Base-by-base conservation (phyloP, 805 yeast species). In the Blastobotrys mokoenaii region DNA sequence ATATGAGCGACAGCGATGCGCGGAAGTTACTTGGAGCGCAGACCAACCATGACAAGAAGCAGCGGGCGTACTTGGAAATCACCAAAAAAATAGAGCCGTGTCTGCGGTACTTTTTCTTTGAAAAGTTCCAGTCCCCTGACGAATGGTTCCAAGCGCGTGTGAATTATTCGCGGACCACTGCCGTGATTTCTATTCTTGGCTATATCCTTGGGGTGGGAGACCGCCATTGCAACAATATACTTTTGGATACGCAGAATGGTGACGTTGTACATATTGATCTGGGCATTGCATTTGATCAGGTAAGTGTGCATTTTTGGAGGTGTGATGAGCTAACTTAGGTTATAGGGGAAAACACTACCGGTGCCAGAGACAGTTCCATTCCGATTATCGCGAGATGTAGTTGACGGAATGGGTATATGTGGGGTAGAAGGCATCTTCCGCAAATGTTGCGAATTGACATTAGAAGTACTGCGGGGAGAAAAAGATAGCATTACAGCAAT, bases 361-460 rank as follows among this genome's bases (percentile, higher is more conserved):
- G 76, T 90, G 7, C 98, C 99, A 0, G 99, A 93, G 57, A 73
- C 84, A 0, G 95, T 94, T 4, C 98, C 99, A 3, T 94, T 93
- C 60, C 66, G 99, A 50, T 67, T 94, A 31, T 86, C 97, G 0
- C 69, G 95, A 47, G 97, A 94, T 60, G 71, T 93, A 44, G 81
- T 88, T 3, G 97, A 93, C 66, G 98, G 94, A 0, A 76, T 94
- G 69, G 99, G 99, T 0, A 71, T 84, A 4, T 75, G 84, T n/a
- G 96, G 95, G 0, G 77, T 77, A 0, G 77, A 79, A 44, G 98
- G 98, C 0, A 66, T 80, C 1, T 93, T 87, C 58, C 71, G 76
- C 43, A 72, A 75, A 49, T 76, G 82, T 33, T 81, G 94, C 53
- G 95, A 85, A 56, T 76, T 77, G 47, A 84, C 85, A 0, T 75